Evolutionary conservation across 768 basidiomycete species (phyloP).

Genomic region (Pleurotus sapidus): DNA sequence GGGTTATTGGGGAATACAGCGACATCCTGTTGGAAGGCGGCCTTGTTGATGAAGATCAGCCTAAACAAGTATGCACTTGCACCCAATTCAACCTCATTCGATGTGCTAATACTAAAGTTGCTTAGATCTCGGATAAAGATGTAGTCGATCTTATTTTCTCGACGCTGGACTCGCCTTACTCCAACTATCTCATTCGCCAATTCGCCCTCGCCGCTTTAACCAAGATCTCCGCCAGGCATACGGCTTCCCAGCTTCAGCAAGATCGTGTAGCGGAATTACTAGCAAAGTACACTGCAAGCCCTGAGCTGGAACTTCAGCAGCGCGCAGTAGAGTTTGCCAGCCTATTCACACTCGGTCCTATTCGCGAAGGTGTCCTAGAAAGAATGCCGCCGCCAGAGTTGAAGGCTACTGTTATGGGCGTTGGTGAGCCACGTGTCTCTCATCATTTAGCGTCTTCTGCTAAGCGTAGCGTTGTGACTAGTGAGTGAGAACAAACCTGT

Average conservation of each 20-base stretch:
- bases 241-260: slow-evolving; percentile 64
- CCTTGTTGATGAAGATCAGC: slow-evolving; percentile 69
- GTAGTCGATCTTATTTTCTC: slow-evolving; percentile 84
- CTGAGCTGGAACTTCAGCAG: slow-evolving; percentile 94
- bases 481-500: slow-evolving; percentile 97
- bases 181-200: slow-evolving; percentile 87
- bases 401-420: slow-evolving; percentile 94
- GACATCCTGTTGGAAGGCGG: slow-evolving; percentile 88
- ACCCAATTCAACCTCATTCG: background rate
- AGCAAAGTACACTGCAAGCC: slow-evolving; percentile 79
- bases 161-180: slow-evolving; percentile 90
- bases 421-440: slow-evolving; percentile 51
- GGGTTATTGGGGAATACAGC: slow-evolving; percentile 96
- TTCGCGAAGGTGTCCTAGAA: slow-evolving; percentile 84
- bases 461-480: slow-evolving; percentile 23
- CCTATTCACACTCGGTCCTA: slow-evolving; percentile 74
- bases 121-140: slow-evolving; percentile 75
- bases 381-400: slow-evolving; percentile 99
- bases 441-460: slow-evolving; percentile 4
- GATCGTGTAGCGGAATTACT: slow-evolving; percentile 78
- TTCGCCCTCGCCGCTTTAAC: slow-evolving; percentile 88
- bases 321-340: slow-evolving; percentile 93
- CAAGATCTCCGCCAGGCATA: slow-evolving; percentile 83
- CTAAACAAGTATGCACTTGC: slow-evolving; percentile 50
- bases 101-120: background rate